A percentile compares a stretch with the other conserved stretches of the same genome.
phyloP scores from a whole-genome alignment of 2,329 filamentous ascomycete species.

The Talaromyces sp. region DNA sequence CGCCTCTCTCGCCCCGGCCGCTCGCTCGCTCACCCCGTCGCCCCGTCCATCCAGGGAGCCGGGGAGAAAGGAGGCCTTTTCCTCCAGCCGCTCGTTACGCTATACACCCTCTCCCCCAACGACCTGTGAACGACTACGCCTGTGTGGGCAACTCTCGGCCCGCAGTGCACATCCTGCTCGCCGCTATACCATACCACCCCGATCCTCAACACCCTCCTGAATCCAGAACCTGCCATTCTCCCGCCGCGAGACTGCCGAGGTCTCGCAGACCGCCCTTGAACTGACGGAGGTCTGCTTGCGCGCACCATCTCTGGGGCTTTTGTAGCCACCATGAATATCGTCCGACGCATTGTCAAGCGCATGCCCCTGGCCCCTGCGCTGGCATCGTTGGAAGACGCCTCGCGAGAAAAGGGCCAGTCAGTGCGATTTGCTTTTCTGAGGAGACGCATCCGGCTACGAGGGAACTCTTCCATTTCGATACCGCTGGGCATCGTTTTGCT shows the following conservation, averaged over 20 bases:
- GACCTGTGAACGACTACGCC: not conserved
- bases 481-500: slow-evolving; percentile 87
- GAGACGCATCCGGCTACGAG: slow-evolving; percentile 78
- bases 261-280: slow-evolving; percentile 11
- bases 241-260: slow-evolving; percentile 7
- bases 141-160: not conserved
- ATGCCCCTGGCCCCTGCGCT: slow-evolving; percentile 43
- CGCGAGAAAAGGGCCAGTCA: slow-evolving; percentile 38
- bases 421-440: slow-evolving; percentile 73
- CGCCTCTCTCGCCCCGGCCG: slow-evolving; percentile 23
- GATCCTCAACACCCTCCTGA: not conserved
- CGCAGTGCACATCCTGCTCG: not conserved
- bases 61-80: slow-evolving; percentile 35
- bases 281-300: slow-evolving; percentile 18
- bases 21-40: slow-evolving; percentile 15
- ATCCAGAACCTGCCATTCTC: not conserved
- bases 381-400: slow-evolving; percentile 41
- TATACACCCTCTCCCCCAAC: slow-evolving; percentile 16
- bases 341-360: slow-evolving; percentile 50
- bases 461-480: slow-evolving; percentile 88
- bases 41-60: slow-evolving; percentile 25
- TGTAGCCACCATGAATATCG: slow-evolving; percentile 46
- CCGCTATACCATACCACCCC: not conserved
- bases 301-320: slow-evolving; percentile 11
- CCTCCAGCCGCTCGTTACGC: slow-evolving; percentile 38